These are phyloP conservation scores for Lyophyllum decastes DNA, from an alignment of 768 basidiomycete genomes.

Conservation along the genomic window DNA sequence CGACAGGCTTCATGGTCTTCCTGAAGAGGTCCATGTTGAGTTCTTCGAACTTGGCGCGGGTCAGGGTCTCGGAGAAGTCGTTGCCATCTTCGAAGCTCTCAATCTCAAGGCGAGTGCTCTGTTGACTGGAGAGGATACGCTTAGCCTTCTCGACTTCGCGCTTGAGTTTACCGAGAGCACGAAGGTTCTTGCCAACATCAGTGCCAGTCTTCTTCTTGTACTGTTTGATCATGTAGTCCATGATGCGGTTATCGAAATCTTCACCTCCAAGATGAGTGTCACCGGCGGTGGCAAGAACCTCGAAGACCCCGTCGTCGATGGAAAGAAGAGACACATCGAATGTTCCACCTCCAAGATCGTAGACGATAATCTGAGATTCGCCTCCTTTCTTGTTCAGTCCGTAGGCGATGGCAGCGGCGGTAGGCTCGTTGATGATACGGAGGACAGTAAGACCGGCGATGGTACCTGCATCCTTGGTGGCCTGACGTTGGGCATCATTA, in stretches of 20 bases:
- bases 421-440: conserved; percentile 98
- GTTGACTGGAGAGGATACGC: conserved; percentile 89
- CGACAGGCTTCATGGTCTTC: conserved; percentile 99
- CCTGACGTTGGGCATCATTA: conserved; percentile 99
- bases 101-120: conserved; percentile 90
- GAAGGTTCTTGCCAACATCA: conserved; percentile 76
- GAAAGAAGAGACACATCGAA: conserved; percentile 98
- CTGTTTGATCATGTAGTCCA: conserved; percentile 84
- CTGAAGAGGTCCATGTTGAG: conserved; percentile 99
- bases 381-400: conserved; percentile 96
- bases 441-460: conserved; percentile 95
- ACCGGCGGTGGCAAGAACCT: conserved; percentile 88
- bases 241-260: conserved; percentile 93
- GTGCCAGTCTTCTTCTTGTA: conserved; percentile 94
- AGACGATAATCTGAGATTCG: conserved; percentile 95
- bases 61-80: conserved; percentile 96
- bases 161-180: conserved; percentile 90
- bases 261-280: conserved; percentile 95
- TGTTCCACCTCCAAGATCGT: conserved; percentile 98
- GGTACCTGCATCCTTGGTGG: conserved; percentile 96
- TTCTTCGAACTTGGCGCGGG: conserved; percentile 98
- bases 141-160: conserved; percentile 94
- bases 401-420: conserved; percentile 96
- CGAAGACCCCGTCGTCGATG: conserved; percentile 92
- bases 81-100: conserved; percentile 96